A percentile compares a stretch with the other conserved stretches of the same genome.
Conservation (phyloP, 2,329 filamentous ascomycete genomes). For the Penicillium brasilianum region DNA sequence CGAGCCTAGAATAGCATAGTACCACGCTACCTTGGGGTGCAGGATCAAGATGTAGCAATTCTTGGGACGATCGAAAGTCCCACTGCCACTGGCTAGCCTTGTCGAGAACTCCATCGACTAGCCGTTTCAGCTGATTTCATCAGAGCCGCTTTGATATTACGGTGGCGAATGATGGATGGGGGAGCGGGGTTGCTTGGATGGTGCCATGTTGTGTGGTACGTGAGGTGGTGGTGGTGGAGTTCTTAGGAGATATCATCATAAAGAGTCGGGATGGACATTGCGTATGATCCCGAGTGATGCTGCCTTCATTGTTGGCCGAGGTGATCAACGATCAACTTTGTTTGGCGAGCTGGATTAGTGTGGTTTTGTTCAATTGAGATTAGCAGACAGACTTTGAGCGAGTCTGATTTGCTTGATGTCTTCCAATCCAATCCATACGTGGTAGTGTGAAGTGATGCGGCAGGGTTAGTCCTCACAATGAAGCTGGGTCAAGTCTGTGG, state of each 20-base stretch:
- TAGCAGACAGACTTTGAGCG: background rate
- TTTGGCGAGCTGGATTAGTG: background rate
- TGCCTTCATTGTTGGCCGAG: background rate
- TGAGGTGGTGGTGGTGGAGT: background rate
- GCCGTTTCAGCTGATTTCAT: constrained; percentile 19
- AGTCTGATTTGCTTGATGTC: too few species aligned
- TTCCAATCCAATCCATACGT: background rate
- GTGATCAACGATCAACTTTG: background rate
- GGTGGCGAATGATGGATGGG: constrained; percentile 15
- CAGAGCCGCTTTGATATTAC: constrained; percentile 20
- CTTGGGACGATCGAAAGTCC: background rate
- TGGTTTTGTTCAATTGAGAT: background rate
- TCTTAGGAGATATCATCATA: background rate
- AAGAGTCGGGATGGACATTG: too few species aligned
- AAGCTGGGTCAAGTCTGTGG: background rate
- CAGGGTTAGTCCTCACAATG: background rate
- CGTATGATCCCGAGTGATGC: too few species aligned
- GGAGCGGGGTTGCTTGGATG: background rate
- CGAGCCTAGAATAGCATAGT: constrained; percentile 23
- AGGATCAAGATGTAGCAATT: constrained; percentile 16
- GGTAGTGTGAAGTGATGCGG: background rate
- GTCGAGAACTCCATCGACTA: constrained; percentile 21
- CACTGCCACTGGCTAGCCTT: constrained; percentile 18
- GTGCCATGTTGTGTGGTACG: background rate
- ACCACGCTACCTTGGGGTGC: constrained; percentile 22